Conservation (phyloP, 2,329 filamentous ascomycete species). For the Waltergamsia citrina region DNA sequence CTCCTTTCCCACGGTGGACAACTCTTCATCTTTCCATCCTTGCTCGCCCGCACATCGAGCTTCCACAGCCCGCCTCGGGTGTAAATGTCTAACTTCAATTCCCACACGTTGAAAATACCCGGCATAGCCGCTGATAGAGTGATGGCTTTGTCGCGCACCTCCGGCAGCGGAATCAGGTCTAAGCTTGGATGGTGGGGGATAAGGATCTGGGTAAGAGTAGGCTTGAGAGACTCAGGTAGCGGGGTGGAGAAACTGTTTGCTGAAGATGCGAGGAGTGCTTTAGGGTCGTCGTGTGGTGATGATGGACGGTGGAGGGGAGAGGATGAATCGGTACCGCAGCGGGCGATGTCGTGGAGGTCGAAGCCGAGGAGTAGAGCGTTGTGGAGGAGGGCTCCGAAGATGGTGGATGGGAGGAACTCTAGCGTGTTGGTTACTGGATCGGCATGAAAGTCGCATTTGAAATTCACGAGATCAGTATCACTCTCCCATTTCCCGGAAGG, state of each 20-base stretch:
- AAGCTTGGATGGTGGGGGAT: constrained; percentile 15
- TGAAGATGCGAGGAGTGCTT: constrained; percentile 4
- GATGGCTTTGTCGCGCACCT: constrained; percentile 14
- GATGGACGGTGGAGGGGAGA: constrained; percentile 15
- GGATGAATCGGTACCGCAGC: constrained; percentile 7
- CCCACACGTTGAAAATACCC: constrained; percentile 9
- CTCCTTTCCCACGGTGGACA: constrained; percentile 16
- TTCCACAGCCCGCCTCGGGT: constrained; percentile 9
- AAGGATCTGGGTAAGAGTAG: constrained; percentile 14
- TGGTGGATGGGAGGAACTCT: constrained; percentile 7
- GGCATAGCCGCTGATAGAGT: constrained; percentile 13
- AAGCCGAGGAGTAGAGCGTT: constrained; percentile 12
- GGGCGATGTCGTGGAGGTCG: constrained; percentile 5
- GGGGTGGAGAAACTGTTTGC: rapidly evolving
- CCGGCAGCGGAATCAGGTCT: constrained; percentile 14
- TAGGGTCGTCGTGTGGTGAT: constrained; percentile 3
- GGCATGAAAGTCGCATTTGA: constrained; percentile 4
- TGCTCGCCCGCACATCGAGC: not conserved
- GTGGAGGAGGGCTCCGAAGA: constrained; percentile 11
- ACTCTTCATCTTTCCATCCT: not conserved
- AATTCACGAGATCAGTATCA: not conserved
- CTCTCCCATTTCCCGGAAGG: no score
- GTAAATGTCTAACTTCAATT: constrained; percentile 16
- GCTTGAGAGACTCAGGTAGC: constrained; percentile 10
- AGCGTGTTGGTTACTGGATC: constrained; percentile 9